Base-by-base conservation (phyloP, 1,284 basidiomycete genomes). In the Tylopilus sp. region DNA sequence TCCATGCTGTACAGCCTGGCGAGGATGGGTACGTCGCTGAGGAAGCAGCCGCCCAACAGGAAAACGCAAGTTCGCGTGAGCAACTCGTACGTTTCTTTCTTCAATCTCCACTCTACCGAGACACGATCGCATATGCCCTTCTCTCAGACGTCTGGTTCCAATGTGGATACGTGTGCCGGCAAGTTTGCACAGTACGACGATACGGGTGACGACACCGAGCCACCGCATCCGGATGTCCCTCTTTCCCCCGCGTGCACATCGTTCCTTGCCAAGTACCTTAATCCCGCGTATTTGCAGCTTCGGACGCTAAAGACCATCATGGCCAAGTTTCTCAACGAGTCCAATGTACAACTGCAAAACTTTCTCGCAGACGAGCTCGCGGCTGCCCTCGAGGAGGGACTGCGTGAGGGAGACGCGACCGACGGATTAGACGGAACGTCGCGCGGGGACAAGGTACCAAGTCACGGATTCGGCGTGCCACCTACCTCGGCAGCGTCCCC, bases 1-100 rank as follows among this genome's bases (percentile, higher is more conserved):
- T 95, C 76, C 95, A 99, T 68, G 83, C 86, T 17, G 87, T 91
- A 0, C 85, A 95, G 63, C 83, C 88, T 56, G 93, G 90, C 17
- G 95, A 99, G 68, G 87, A 92, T 44, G 94, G 91, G 0, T 93
- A 90, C 65, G 77, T 83, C 47, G 70, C 74, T 0, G 80, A 81
- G 50, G 48, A 58, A 10, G 54, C 64, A 8, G 15, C 24, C 53
- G 52, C 58, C 70, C 55, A 62, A 71, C 65, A 74, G 42, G 83
- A 82, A 69, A 88, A 82, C 64, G 40, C 58, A 24, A 61, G 59
- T 40, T 91, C 88, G 17, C 78, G 82, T 56, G 83, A 93, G 67
- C 86, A 93, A 66, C 79, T 91, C 21, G 88, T 90, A 62, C 63
- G 86, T 69, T 45, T 36, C 20, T 35, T 20, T 47, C 24, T 33